These are phyloP conservation scores for Penicillium samsonianum DNA, from an alignment of 495 filamentous ascomycete species.

Conservation along the genomic window DNA sequence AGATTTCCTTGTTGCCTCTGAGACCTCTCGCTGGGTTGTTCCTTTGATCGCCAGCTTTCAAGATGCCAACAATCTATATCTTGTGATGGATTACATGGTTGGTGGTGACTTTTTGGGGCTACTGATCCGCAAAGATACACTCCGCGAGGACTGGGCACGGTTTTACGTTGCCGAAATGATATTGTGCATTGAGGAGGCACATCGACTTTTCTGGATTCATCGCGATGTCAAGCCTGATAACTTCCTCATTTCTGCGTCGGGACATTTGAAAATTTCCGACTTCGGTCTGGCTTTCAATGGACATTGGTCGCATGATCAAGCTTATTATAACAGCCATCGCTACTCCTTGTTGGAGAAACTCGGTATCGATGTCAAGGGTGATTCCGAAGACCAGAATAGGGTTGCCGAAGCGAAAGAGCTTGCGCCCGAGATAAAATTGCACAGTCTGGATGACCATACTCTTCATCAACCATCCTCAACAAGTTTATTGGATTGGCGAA, in stretches of 20 bases:
- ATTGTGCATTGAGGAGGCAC: conserved; percentile 88
- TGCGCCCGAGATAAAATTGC: conserved; percentile 1
- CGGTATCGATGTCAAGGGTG: conserved; percentile 72
- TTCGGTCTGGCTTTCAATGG: conserved; percentile 95
- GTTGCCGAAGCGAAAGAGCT: conserved; percentile 38
- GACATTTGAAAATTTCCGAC: conserved; percentile 92
- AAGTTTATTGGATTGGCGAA: conserved; percentile 71
- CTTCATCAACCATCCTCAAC: conserved; percentile 21
- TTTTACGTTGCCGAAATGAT: conserved; percentile 97
- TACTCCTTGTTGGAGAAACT: conserved; percentile 74
- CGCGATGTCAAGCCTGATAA: conserved; percentile 97
- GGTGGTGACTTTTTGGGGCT: conserved; percentile 90
- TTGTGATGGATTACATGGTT: conserved; percentile 97
- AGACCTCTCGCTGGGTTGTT: conserved; percentile 83
- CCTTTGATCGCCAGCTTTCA: conserved; percentile 88
- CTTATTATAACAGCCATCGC: conserved; percentile 80
- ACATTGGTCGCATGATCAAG: conserved; percentile 87
- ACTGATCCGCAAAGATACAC: conserved; percentile 75
- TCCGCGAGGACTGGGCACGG: conserved; percentile 73
- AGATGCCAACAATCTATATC: conserved; percentile 77
- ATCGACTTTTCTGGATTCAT: conserved; percentile 85
- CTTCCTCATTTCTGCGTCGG: conserved; percentile 82
- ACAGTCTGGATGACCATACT: conserved; percentile 14
- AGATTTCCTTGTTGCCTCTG: conserved; percentile 85
- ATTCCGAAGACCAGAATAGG: conserved; percentile 65